Base-by-base conservation (phyloP, 2,329 filamentous ascomycete species). In the Pseudogymnoascus sp. region DNA sequence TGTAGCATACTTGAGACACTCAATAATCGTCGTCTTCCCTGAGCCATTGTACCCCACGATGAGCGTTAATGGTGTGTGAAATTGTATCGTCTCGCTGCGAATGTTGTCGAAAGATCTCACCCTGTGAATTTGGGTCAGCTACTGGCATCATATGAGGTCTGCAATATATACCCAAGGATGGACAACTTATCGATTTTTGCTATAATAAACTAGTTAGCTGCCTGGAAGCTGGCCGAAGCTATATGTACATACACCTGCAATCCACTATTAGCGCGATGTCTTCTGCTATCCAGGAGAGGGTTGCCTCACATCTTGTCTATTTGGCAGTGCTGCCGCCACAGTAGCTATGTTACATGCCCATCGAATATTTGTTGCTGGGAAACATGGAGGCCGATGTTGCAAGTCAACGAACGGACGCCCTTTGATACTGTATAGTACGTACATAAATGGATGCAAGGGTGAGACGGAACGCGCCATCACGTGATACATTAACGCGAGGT, bases 41-140 rank as follows among this genome's bases (percentile, higher is more conserved):
- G 93, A 97, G 62, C 94, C 94, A 78, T 99, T 99, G 76, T 92
- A 91, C 63, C 94, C 94, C 63, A 99, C 95, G 68, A 99, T 99
- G 65, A 99, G 83, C 11, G 94, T 99, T 62, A 99, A 82, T 25
- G 94, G 95, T 0, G 90, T 89, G 67, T 92, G 87, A 74, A 99
- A 97, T 68, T 89, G 83, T 65, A 97, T 96, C 38, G 84, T 88
- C 76, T 97, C 90, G 67, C 83, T 83, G 64, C 82, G 80, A 45
- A 82, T 80, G 67, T 90, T 88, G 75, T 89, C 89, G 74, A 97
- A 97, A 63, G 93, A 97, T 69, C 93, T 91, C 68, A 91, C 81
- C 73, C 85, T 85, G 67, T 28, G n/a, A 41, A 41, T 62, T 25
- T 41, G 41, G 38, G 22, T 58, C 59, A 61, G 35, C 12, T 35